Base-by-base conservation (phyloP, 169 alveolate species). In the Theileria equi region DNA sequence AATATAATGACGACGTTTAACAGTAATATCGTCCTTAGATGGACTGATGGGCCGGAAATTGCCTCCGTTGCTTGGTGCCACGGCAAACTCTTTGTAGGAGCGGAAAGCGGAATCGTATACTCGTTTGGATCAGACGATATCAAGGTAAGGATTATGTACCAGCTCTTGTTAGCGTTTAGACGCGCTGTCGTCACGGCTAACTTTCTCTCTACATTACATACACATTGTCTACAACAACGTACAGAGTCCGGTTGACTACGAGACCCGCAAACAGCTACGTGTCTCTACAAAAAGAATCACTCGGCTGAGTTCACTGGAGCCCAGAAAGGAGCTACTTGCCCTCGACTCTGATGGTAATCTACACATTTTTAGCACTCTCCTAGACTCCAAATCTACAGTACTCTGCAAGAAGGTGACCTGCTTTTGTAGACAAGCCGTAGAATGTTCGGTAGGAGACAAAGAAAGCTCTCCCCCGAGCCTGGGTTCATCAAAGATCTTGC, bases 41-140 rank as follows among this genome's bases (percentile, higher is more conserved):
- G 83, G 83, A 73, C 55, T 69, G 78, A 73, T 32, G 67, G 66
- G 57, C 57, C 79, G 59, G 63, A 73, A 36, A 63, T 73, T 28
- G 53, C 77, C 23, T 54, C 79, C 13, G 78, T 73, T 23, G 28
- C 83, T 3, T 73, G 83, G 83, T 73, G 76, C 38, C 43, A 62
- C 36, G 67, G 67, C 31, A 44, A 31, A 34, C 49, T 73, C 5
- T 29, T 63, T 40, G 35, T 73, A 7, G 83, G 83, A n/a, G 58
- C 29, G 36, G 72, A 59, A 26, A 41, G 57, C 10, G 83, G 83
- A 13, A 63, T 57, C 47, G 29, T 73, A 32, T 62, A 48, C 41
- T 57, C 83, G 47, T 73, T 73, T 54, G 61, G 63, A 53, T 38
- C 78, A n/a, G 48, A 61, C 34, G 60, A 57, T 29, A 23, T 73